phyloP scores from a whole-genome alignment of 805 yeast species.

The Metschnikowia lochheadii region DNA sequence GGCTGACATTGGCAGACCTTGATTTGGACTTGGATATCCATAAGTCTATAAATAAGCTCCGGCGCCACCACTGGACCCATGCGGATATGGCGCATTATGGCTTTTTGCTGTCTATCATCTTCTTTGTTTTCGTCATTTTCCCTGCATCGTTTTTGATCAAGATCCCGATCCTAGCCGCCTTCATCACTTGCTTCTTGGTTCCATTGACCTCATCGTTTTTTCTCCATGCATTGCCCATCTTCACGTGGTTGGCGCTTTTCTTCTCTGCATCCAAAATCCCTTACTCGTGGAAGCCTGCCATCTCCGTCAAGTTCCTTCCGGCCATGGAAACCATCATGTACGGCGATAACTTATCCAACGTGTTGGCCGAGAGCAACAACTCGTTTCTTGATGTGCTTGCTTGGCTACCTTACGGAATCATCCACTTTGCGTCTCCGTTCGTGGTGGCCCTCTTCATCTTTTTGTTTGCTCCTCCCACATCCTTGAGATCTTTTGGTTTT shows the following conservation, averaged over 20 bases:
- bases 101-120: constrained; percentile 47
- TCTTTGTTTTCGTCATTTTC: constrained; percentile 54
- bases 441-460: constrained; percentile 75
- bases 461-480: constrained; percentile 87
- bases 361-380: constrained; percentile 69
- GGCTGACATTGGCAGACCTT: constrained; percentile 47
- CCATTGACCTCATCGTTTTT: constrained; percentile 85
- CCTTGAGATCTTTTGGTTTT: constrained; percentile 78
- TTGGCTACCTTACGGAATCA: constrained; percentile 91
- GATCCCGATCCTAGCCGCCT: constrained; percentile 38
- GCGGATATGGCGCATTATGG: constrained; percentile 53
- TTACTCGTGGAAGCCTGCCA: constrained; percentile 75
- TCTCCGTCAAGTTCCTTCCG: constrained; percentile 81
- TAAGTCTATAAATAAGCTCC: constrained; percentile 38
- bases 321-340: constrained; percentile 88
- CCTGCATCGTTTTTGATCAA: constrained; percentile 49
- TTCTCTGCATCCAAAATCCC: constrained; percentile 76
- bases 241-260: constrained; percentile 81
- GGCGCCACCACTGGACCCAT: constrained; percentile 38
- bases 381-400: constrained; percentile 75
- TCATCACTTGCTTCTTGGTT: constrained; percentile 47
- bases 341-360: constrained; percentile 84
- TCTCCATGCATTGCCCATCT: constrained; percentile 75
- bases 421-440: constrained; percentile 89
- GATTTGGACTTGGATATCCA: constrained; percentile 46